Percentiles rank a stretch among this genome's conserved stretches.
phyloP scores from a whole-genome alignment of 306 rosid genomes.

The Hippophae gyantsensis region DNA sequence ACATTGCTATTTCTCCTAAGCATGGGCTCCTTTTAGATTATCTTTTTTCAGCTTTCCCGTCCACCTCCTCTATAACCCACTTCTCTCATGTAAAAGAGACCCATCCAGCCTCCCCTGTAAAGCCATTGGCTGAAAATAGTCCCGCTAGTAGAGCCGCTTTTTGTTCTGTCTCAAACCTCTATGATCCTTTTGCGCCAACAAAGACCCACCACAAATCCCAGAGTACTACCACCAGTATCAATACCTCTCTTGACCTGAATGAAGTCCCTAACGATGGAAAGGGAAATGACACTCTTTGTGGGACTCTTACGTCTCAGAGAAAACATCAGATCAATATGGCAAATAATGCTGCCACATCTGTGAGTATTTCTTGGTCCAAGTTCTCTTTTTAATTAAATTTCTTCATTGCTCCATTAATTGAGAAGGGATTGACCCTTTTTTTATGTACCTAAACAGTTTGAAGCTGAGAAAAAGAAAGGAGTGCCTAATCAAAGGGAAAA shows the following conservation, averaged over 20 bases:
- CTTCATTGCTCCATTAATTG: neutral
- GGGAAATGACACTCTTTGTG: conserved; percentile 7
- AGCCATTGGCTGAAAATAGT: conserved; percentile 64
- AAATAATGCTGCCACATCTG: neutral
- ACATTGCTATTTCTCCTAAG: conserved; percentile 27
- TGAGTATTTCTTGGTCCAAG: neutral
- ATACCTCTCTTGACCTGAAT: conserved; percentile 40
- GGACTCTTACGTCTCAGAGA: conserved; percentile 25
- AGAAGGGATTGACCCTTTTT: neutral
- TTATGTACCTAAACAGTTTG: conserved; percentile 16
- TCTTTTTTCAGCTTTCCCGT: conserved; percentile 42
- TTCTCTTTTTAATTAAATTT: neutral
- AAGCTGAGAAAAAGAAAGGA: conserved; percentile 8
- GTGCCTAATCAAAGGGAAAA: neutral
- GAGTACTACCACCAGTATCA: conserved; percentile 9
- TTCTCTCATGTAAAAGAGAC: conserved; percentile 11
- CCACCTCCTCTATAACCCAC: conserved; percentile 28
- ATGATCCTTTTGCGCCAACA: conserved; percentile 14
- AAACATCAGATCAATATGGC: neutral
- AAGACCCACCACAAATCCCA: conserved; percentile 9
- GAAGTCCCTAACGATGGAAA: conserved; percentile 34
- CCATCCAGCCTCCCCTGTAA: conserved; percentile 41
- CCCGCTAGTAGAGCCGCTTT: conserved; percentile 42
- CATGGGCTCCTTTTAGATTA: conserved; percentile 26
- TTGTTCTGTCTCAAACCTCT: conserved; percentile 25